Conservation (phyloP, 768 basidiomycete species). For the Lactarius indigo region DNA sequence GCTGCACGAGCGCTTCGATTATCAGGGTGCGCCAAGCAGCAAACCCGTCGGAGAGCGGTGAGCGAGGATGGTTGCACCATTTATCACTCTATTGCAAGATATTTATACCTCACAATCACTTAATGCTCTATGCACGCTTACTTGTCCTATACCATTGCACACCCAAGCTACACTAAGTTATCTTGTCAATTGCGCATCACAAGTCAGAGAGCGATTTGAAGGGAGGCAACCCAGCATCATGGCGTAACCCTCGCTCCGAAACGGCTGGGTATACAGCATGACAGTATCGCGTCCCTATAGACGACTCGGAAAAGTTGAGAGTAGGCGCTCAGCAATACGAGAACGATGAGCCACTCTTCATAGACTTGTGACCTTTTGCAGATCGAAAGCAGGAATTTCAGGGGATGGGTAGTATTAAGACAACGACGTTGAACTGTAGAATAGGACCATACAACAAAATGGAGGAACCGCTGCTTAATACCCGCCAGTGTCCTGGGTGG, state of each 20-base stretch:
- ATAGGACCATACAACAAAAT: background rate
- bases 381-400: background rate
- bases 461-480: constrained; percentile 5
- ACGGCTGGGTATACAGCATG: background rate
- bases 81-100: constrained; percentile 2
- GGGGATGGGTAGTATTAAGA: background rate
- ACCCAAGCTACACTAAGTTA: background rate
- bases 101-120: background rate
- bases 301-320: background rate
- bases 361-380: background rate
- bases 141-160: constrained; percentile 3
- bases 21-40: constrained; percentile 10
- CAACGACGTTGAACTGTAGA: background rate
- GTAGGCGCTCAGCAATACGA: background rate
- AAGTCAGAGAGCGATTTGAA: background rate
- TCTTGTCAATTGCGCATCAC: background rate
- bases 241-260: background rate
- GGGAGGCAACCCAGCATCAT: background rate
- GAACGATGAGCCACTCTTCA: background rate
- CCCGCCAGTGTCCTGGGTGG: constrained; percentile 61
- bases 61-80: background rate
- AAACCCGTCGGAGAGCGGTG: constrained; percentile 8
- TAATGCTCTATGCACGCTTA: background rate
- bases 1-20: constrained; percentile 22
- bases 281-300: background rate